Evolutionary conservation across 2,329 filamentous ascomycete genomes (phyloP), one percentile per base, ranked within the genome.

Genomic region (Aspergillus brunneoviolaceus): DNA sequence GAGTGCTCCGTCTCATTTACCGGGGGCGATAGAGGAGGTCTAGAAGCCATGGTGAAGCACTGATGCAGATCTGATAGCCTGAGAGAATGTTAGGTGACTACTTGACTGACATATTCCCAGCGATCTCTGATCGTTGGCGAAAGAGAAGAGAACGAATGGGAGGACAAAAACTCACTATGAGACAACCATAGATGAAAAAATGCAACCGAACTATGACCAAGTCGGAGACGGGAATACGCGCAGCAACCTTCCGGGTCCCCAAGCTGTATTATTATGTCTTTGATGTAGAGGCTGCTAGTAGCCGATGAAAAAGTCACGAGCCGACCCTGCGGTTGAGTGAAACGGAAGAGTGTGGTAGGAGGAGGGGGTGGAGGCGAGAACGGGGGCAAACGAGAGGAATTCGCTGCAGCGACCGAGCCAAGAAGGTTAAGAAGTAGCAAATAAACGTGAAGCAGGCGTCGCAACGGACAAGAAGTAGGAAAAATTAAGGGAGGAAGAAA

Each of bases 1-100:
- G 77, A 76, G 70, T 80, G 80, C 59, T 79, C 78, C 21, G 83
- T 85, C 79, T 87, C 84, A 71, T 86, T 86, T 61, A 63, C 59
- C 51, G 79, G 75, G 64, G 84, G 67, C 59, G 75, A 66, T 54
- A 73, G 65, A 33, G 69, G 63, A 61, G 70, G 60, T 70, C 73
- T 69, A 47, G 69, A 79, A 47, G 77, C 75, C 70, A 85, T 85
- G 60, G 64, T 70, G 60, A 53, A 50, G 27, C 27, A 29, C 12
- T 45, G n/a, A 51, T 23, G 45, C 53, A 21, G 29, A 19, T 49
- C n/a, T 16, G 45, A 23, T 12, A 23, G 49, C 14, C 45, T 55
- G 42, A 45, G 23, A n/a, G 16, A 23, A 25, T 5, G 33, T 55
- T 49, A 55, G 52, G n/a, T 16, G 27, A 27, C 39, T 19, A 5